Percentiles rank a stretch among this genome's conserved stretches.
Evolutionary conservation across 1,284 basidiomycete species (phyloP).

Genomic region (Porodaedalea pini): DNA sequence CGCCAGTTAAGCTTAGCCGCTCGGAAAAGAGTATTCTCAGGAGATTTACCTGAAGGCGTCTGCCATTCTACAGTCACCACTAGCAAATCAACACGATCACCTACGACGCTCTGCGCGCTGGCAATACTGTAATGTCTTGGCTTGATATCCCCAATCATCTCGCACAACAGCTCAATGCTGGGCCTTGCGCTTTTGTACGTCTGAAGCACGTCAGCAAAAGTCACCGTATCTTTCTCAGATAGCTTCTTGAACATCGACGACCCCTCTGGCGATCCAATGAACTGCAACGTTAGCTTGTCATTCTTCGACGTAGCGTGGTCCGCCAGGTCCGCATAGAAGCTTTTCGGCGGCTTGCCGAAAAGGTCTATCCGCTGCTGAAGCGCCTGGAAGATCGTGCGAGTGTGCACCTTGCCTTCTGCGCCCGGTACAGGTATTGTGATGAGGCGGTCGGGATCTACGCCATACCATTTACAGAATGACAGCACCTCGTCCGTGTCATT

Average conservation of each 20-base stretch:
- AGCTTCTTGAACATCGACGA: constrained; percentile 92
- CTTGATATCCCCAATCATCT: constrained; percentile 90
- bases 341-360: constrained; percentile 94
- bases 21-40: constrained; percentile 8
- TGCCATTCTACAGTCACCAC: constrained; percentile 97
- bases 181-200: constrained; percentile 82
- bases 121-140: constrained; percentile 99
- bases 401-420: constrained; percentile 66
- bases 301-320: constrained; percentile 68
- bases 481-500: constrained; percentile 88
- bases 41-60: constrained; percentile 66
- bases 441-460: constrained; percentile 77
- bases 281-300: constrained; percentile 83
- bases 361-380: constrained; percentile 97
- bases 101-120: constrained; percentile 90
- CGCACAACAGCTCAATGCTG: constrained; percentile 79
- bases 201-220: constrained; percentile 85
- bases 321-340: constrained; percentile 89
- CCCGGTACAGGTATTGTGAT: constrained; percentile 76
- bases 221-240: constrained; percentile 91
- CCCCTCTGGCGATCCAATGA: constrained; percentile 93
- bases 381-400: constrained; percentile 91
- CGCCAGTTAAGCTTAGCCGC: neutral
- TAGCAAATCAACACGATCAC: constrained; percentile 89
- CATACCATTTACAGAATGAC: constrained; percentile 92